Conservation (phyloP, 2,329 filamentous ascomycete genomes). For the Xylariaceae sp. region DNA sequence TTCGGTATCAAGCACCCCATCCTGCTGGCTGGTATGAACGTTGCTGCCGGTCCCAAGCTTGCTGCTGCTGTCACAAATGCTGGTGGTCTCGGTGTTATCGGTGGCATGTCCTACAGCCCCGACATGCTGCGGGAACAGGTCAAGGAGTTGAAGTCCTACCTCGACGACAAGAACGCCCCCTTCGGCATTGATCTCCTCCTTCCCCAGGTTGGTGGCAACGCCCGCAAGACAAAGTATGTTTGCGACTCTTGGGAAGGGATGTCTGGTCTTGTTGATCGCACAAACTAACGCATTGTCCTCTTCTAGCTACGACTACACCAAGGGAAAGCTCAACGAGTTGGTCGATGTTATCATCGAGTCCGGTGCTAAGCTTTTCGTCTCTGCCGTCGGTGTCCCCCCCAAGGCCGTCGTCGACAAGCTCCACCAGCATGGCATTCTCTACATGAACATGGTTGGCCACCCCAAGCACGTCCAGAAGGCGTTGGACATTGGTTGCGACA, state of each 20-base stretch:
- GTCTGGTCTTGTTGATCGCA: conserved; percentile 6
- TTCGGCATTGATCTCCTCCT: conserved; percentile 93
- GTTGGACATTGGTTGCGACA: conserved; percentile 83
- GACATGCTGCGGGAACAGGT: conserved; percentile 97
- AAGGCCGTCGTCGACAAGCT: conserved; percentile 84
- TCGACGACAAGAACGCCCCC: conserved; percentile 85
- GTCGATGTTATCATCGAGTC: conserved; percentile 89
- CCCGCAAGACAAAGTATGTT: conserved; percentile 82
- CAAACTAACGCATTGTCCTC: conserved; percentile 17
- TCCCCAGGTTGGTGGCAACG: conserved; percentile 89
- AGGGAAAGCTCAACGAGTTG: conserved; percentile 91
- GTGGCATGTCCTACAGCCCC: conserved; percentile 91
- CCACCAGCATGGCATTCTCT: conserved; percentile 80
- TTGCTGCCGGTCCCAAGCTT: conserved; percentile 91
- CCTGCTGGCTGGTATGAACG: conserved; percentile 97
- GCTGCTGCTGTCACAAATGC: conserved; percentile 96
- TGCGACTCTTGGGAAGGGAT: neutral
- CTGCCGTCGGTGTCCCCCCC: conserved; percentile 89
- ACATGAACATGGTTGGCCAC: conserved; percentile 99
- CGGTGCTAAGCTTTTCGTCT: conserved; percentile 90
- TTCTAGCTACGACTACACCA: conserved; percentile 95
- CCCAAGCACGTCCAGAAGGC: conserved; percentile 98
- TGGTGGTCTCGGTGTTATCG: conserved; percentile 92
- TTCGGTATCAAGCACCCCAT: conserved; percentile 97
- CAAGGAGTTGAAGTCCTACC: conserved; percentile 81